Evolutionary conservation across 2,329 filamentous ascomycete species (phyloP).

Genomic region (Xylaria sp.): DNA sequence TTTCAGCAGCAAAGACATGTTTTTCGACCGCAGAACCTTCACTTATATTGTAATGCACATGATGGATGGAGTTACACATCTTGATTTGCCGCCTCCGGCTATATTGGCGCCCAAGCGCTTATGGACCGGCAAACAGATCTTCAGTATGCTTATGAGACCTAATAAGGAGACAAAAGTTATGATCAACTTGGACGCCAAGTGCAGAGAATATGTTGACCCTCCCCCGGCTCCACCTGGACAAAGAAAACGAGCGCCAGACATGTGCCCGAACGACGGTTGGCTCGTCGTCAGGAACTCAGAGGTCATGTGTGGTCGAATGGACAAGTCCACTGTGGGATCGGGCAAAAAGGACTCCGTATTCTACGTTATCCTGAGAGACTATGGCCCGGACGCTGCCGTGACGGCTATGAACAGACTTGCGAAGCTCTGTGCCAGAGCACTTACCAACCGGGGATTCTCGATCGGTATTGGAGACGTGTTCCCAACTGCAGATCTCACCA

Average conservation of each 20-base stretch:
- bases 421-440: constrained; percentile 79
- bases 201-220: constrained; percentile 60
- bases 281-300: constrained; percentile 93
- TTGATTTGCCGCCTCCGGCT: constrained; percentile 82
- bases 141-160: constrained; percentile 84
- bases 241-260: constrained; percentile 51
- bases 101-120: constrained; percentile 78
- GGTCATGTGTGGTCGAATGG: constrained; percentile 95
- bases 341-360: constrained; percentile 98
- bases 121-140: constrained; percentile 97
- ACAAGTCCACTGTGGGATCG: constrained; percentile 93
- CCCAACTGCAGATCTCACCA: constrained; percentile 64
- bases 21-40: constrained; percentile 85
- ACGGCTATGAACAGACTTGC: constrained; percentile 90
- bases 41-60: constrained; percentile 89
- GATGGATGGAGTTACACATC: constrained; percentile 70
- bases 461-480: constrained; percentile 95
- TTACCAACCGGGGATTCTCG: constrained; percentile 90
- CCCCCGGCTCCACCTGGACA: constrained; percentile 50
- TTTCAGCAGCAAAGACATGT: constrained; percentile 85
- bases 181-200: constrained; percentile 90
- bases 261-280: constrained; percentile 85
- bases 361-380: constrained; percentile 93
- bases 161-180: constrained; percentile 77
- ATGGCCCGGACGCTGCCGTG: constrained; percentile 81